Evolutionary conservation across 2,329 filamentous ascomycete genomes (phyloP), one percentile per base, ranked within the genome.

Genomic region (Sclerotinia glacialis): DNA sequence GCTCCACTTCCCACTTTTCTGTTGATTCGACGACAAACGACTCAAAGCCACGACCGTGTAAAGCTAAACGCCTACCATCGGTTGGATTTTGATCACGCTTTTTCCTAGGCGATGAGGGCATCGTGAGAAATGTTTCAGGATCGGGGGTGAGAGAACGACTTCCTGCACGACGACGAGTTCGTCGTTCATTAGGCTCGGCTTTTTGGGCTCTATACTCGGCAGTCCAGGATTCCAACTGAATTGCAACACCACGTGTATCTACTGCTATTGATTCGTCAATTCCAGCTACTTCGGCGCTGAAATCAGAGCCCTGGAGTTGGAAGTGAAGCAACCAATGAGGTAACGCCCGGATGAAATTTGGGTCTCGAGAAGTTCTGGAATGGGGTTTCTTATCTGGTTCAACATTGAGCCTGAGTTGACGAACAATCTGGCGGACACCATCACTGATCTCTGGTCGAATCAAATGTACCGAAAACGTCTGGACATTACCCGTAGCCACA

Each of bases 371-470:
- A 12, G 80, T 80, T 66, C 80, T 83, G n/a, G 80, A 79, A 49
- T 76, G 76, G 5, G 77, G 77, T 47, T 84, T 80, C 75, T 85
- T 89, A 67, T 87, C 85, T 3, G 87, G 85, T 69, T 89, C 84
- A 12, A 90, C 84, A 68, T 91, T 87, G 40, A 86, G 86, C 54
- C 89, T 86, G 63, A 97, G 83, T 74, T 98, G 93, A 52, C 88
- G 86, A 18, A 97, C 87, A 69, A 99, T 97, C 76, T 98, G 92
- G 31, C 91, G 91, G 42, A 99, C 83, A 28, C 95, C 96, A 74
- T 96, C 90, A 64, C 89, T 95, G 67, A 99, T 97, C 75, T 99
- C 95, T 7, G 92, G 89, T 28, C 94, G 88, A 11, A 97, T 89
- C 82, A 99, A 89, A 74, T 93, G 95, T 59, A 97, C 83, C 1